Evolutionary conservation across 768 basidiomycete species (phyloP).

Genomic region (Macrolepiota fuliginosa): DNA sequence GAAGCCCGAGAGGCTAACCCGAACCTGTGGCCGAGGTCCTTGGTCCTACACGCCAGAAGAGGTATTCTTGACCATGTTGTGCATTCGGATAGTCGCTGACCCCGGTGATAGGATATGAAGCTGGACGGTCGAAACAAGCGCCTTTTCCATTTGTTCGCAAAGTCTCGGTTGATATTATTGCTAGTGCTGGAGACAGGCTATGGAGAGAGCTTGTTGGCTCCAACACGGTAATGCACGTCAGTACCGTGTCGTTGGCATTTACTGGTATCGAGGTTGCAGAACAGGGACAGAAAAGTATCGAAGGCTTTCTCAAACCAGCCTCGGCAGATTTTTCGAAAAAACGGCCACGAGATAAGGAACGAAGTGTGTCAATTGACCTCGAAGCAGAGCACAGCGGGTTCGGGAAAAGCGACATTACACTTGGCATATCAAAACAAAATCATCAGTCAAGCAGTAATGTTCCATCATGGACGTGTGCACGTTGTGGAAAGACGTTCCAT

Average conservation of each 20-base stretch:
- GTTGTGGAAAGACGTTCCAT: slow-evolving; percentile 50
- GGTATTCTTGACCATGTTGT: slow-evolving; percentile 35
- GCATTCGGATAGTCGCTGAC: not conserved
- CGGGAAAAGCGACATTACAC: not conserved
- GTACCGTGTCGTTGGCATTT: slow-evolving; percentile 71
- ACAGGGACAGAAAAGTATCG: slow-evolving; percentile 81
- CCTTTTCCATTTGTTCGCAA: slow-evolving; percentile 83
- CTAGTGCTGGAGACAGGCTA: slow-evolving; percentile 71
- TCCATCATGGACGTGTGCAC: slow-evolving; percentile 51
- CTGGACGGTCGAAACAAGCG: slow-evolving; percentile 72
- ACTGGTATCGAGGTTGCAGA: slow-evolving; percentile 75
- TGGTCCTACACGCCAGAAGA: slow-evolving; percentile 77
- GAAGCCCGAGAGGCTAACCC: slow-evolving; percentile 75
- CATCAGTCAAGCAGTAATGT: not conserved
- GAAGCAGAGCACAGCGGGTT: not conserved
- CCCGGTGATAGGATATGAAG: slow-evolving; percentile 3
- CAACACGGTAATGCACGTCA: slow-evolving; percentile 57
- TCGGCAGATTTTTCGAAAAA: slow-evolving; percentile 32
- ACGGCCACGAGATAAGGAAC: slow-evolving; percentile 34
- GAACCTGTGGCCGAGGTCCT: slow-evolving; percentile 88
- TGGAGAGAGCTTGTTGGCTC: slow-evolving; percentile 85
- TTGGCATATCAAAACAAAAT: slow-evolving; percentile 11
- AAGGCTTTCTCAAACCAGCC: slow-evolving; percentile 70
- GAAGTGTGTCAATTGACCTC: not conserved
- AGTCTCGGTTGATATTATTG: slow-evolving; percentile 73